Conservation (phyloP, 1,284 basidiomycete genomes). For the Prillingera fragicola region DNA sequence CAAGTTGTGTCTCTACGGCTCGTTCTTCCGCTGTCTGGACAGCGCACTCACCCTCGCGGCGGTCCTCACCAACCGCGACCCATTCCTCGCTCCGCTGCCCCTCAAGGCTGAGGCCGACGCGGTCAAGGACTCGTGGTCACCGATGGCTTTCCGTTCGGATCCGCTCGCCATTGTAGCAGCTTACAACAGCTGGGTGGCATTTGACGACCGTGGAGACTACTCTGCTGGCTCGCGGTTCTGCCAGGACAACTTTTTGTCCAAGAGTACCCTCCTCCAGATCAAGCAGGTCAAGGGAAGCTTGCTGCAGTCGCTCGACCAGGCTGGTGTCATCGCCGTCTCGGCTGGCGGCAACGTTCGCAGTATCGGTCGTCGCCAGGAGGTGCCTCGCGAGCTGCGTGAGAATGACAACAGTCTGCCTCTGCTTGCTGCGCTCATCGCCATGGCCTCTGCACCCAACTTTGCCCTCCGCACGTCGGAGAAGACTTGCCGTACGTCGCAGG, state of each 20-base stretch:
- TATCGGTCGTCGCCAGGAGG: slow-evolving; percentile 25
- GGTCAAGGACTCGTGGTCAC: slow-evolving; percentile 75
- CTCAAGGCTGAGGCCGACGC: slow-evolving; percentile 53
- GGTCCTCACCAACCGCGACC: slow-evolving; percentile 82
- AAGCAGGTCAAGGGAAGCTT: slow-evolving; percentile 80
- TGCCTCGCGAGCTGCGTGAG: slow-evolving; percentile 66
- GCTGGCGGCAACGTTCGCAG: slow-evolving; percentile 54
- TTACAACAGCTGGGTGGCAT: slow-evolving; percentile 72
- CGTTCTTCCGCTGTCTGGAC: slow-evolving; percentile 90
- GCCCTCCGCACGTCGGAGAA: slow-evolving; percentile 73
- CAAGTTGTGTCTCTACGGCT: slow-evolving; percentile 80
- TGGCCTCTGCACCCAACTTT: slow-evolving; percentile 89
- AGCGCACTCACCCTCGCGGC: slow-evolving; percentile 84
- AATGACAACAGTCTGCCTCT: slow-evolving; percentile 73
- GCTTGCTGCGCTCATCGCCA: slow-evolving; percentile 78
- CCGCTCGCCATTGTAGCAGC: slow-evolving; percentile 73
- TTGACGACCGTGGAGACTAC: slow-evolving; percentile 64
- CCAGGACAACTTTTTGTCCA: slow-evolving; percentile 80
- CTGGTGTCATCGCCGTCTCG: slow-evolving; percentile 74
- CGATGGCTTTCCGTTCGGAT: slow-evolving; percentile 70
- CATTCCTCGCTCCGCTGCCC: slow-evolving; percentile 71
- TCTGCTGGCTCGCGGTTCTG: slow-evolving; percentile 69
- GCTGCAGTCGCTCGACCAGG: slow-evolving; percentile 68
- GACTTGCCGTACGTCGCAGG: slow-evolving; percentile 70
- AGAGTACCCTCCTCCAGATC: slow-evolving; percentile 74